phyloP scores from a whole-genome alignment of 2,329 filamentous ascomycete genomes.

The Cordyceps tenuipes region DNA sequence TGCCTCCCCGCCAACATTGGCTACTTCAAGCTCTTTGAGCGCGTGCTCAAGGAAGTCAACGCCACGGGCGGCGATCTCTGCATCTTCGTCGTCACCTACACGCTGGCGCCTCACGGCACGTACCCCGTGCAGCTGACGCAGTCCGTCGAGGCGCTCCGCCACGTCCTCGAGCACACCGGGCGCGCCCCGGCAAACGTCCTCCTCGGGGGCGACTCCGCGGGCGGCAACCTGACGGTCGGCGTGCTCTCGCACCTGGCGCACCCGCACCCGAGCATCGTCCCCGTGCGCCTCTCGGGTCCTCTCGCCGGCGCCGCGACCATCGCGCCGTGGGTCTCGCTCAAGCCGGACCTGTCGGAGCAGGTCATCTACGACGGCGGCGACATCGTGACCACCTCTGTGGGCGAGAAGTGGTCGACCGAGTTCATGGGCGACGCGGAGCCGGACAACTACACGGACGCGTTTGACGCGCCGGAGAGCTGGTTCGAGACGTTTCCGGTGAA shows the following conservation, averaged over 20 bases:
- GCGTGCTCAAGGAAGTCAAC: slow-evolving; percentile 13
- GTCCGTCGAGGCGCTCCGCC: slow-evolving; percentile 15
- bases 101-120: slow-evolving; percentile 15
- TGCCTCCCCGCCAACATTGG: slow-evolving; percentile 16
- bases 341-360: slow-evolving; percentile 8
- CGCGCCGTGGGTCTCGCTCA: slow-evolving; percentile 16
- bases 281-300: slow-evolving; percentile 12
- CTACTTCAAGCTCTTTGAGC: slow-evolving; percentile 16
- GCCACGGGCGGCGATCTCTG: slow-evolving; percentile 14
- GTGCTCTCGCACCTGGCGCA: slow-evolving; percentile 18
- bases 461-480: slow-evolving; percentile 16
- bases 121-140: slow-evolving; percentile 18
- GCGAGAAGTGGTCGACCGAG: slow-evolving; percentile 11
- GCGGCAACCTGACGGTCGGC: slow-evolving; percentile 17
- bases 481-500: slow-evolving; percentile 15
- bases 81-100: slow-evolving; percentile 16
- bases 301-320: slow-evolving; percentile 15
- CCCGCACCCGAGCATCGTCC: slow-evolving; percentile 15
- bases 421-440: slow-evolving; percentile 13
- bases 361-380: slow-evolving; percentile 16
- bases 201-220: slow-evolving; percentile 18
- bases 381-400: slow-evolving; percentile 14
- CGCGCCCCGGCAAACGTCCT: slow-evolving; percentile 13
- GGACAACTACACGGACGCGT: slow-evolving; percentile 16
- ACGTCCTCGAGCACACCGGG: slow-evolving; percentile 13